Conservation (phyloP, 305 asterid species). For the Stenogyne calaminthoides region DNA sequence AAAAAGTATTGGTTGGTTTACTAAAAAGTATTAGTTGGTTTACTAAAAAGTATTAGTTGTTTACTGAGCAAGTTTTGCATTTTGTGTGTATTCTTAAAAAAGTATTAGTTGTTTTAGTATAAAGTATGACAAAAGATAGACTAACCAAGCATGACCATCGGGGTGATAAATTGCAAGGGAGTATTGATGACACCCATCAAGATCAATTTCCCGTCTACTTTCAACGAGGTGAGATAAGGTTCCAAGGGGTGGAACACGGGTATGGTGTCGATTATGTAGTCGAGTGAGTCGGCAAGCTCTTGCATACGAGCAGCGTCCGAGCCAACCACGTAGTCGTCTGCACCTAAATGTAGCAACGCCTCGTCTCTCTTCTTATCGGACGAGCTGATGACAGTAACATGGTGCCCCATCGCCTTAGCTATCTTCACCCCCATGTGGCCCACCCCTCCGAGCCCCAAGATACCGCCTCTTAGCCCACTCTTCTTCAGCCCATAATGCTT, state of each 20-base stretch:
- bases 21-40: too few relatives aligned
- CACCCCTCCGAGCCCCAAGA: constrained; percentile 90
- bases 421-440: constrained; percentile 97
- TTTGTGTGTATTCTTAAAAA: too few relatives aligned
- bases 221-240: constrained; percentile 80
- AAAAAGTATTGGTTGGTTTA: too few relatives aligned
- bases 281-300: constrained; percentile 68
- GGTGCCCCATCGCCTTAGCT: constrained; percentile 95
- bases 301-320: constrained; percentile 64
- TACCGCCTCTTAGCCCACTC: constrained; percentile 76
- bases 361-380: constrained; percentile 75
- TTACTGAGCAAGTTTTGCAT: too few relatives aligned
- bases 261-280: constrained; percentile 85
- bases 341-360: constrained; percentile 80
- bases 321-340: constrained; percentile 84
- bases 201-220: constrained; percentile 83
- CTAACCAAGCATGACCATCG: constrained; percentile 71
- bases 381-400: constrained; percentile 86
- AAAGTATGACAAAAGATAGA: too few relatives aligned
- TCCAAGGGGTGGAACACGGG: constrained; percentile 86
- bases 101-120: too few relatives aligned
- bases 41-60: too few relatives aligned
- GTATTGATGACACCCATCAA: constrained; percentile 90
- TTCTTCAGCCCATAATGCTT: constrained; percentile 68
- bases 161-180: constrained; percentile 81